Percentiles rank a stretch among this genome's conserved stretches.
phyloP scores from a whole-genome alignment of 495 filamentous ascomycete genomes.

The Penicillium argentinense region DNA sequence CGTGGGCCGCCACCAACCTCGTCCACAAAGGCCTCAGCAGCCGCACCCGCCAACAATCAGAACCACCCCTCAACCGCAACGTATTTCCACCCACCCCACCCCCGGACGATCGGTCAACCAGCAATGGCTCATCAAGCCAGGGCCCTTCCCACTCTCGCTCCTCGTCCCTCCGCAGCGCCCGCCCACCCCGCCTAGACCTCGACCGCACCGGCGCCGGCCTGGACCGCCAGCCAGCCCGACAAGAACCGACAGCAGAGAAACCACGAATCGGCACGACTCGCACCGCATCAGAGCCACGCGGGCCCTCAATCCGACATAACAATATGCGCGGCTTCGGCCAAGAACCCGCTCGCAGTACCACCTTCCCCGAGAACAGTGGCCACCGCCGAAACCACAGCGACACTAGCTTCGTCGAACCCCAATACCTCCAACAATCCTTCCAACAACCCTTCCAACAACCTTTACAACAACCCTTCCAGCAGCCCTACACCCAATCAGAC shows the following conservation, averaged over 20 bases:
- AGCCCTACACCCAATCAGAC: conserved; percentile 61
- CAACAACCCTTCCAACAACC: not conserved
- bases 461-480: not conserved
- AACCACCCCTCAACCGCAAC: conserved; percentile 81
- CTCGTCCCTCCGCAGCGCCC: conserved; percentile 31
- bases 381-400: conserved; percentile 39
- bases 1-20: conserved; percentile 86
- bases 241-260: conserved; percentile 29
- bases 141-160: conserved; percentile 18
- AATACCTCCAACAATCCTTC: not conserved
- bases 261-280: conserved; percentile 53
- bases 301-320: conserved; percentile 29
- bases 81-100: conserved; percentile 95
- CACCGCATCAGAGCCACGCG: conserved; percentile 55
- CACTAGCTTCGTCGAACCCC: conserved; percentile 16
- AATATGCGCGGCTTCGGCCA: conserved; percentile 24
- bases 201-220: conserved; percentile 33
- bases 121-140: conserved; percentile 10
- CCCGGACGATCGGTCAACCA: conserved; percentile 70
- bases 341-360: conserved; percentile 16
- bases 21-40: conserved; percentile 80
- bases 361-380: conserved; percentile 20
- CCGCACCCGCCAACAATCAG: conserved; percentile 76
- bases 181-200: conserved; percentile 43
- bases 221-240: conserved; percentile 19